phyloP scores from a whole-genome alignment of 257 asterid species.

The Solanum bulbocastanum region DNA sequence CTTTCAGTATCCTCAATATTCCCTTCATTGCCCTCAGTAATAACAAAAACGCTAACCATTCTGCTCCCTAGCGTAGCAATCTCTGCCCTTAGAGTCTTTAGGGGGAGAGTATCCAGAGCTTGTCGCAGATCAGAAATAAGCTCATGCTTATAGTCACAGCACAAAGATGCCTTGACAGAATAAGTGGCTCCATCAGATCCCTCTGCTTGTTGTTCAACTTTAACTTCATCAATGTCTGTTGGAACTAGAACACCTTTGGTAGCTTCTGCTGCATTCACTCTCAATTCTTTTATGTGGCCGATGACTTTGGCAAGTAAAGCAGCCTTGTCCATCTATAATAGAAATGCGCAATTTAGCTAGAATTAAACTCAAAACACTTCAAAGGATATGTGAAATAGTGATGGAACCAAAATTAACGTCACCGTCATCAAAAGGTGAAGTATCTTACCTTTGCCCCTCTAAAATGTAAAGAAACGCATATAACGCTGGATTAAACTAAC shows the following conservation, averaged over 20 bases:
- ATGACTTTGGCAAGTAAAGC: constrained; percentile 70
- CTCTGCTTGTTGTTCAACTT: constrained; percentile 39
- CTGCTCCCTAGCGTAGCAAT: constrained; percentile 67
- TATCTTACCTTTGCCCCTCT: neutral
- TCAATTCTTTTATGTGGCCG: constrained; percentile 42
- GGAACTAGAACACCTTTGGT: constrained; percentile 55
- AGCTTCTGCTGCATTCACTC: constrained; percentile 36
- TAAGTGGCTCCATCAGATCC: constrained; percentile 16
- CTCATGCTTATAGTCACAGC: constrained; percentile 69
- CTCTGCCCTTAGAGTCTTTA: constrained; percentile 48
- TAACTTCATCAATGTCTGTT: constrained; percentile 59
- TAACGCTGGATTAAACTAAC: neutral
- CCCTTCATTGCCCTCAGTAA: constrained; percentile 22
- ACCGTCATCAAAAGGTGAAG: neutral
- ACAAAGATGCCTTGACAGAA: constrained; percentile 54
- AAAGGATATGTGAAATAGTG: neutral
- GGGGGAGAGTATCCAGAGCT: constrained; percentile 58
- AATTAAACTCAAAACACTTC: neutral
- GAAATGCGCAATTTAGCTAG: neutral
- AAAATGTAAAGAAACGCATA: neutral
- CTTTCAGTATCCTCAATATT: constrained; percentile 20
- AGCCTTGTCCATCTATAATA: constrained; percentile 76
- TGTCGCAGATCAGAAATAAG: constrained; percentile 47
- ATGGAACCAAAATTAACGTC: neutral
- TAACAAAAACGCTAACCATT: constrained; percentile 58